Evolutionary conservation across 2,329 filamentous ascomycete species (phyloP).

Genomic region (Exserohilum rostratum): DNA sequence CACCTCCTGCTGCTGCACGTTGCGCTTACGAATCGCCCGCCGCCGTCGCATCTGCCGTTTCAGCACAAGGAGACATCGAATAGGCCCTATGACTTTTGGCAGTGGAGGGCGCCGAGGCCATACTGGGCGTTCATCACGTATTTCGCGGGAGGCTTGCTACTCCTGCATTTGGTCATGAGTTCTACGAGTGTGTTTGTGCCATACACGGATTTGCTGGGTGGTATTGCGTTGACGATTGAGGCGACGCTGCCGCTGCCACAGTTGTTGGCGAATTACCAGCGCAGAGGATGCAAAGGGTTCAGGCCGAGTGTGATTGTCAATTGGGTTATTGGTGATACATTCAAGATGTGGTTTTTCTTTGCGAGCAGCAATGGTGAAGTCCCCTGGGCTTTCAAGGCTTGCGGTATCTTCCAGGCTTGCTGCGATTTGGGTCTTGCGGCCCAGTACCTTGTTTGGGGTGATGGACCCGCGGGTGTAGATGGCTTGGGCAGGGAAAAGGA

Average conservation of each 20-base stretch:
- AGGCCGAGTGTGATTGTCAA: slow-evolving; percentile 75
- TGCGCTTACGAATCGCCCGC: slow-evolving; percentile 62
- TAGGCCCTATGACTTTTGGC: slow-evolving; percentile 81
- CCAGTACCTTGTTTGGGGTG: slow-evolving; percentile 63
- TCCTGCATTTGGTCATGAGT: slow-evolving; percentile 71
- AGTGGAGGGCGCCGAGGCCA: slow-evolving; percentile 75
- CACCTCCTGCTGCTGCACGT: slow-evolving; percentile 66
- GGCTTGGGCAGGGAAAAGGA: slow-evolving; percentile 26
- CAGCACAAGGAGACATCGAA: slow-evolving; percentile 55
- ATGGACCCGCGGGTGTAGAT: slow-evolving; percentile 29
- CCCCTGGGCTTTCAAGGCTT: slow-evolving; percentile 80
- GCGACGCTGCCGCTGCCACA: slow-evolving; percentile 83
- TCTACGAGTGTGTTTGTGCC: slow-evolving; percentile 63
- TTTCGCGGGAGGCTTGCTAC: slow-evolving; percentile 65
- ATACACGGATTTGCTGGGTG: slow-evolving; percentile 73
- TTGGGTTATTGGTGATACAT: slow-evolving; percentile 79
- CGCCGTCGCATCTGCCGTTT: slow-evolving; percentile 63
- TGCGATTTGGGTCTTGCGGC: slow-evolving; percentile 77
- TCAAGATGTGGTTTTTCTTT: slow-evolving; percentile 82
- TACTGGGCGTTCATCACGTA: slow-evolving; percentile 82
- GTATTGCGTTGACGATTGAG: slow-evolving; percentile 77
- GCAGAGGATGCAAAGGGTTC: slow-evolving; percentile 77
- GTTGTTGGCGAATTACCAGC: slow-evolving; percentile 71
- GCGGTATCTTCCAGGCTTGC: slow-evolving; percentile 78
- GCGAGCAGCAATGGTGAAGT: slow-evolving; percentile 72